Conservation (phyloP, 805 yeast species). For the Wickerhamiella vanderwaltii region DNA sequence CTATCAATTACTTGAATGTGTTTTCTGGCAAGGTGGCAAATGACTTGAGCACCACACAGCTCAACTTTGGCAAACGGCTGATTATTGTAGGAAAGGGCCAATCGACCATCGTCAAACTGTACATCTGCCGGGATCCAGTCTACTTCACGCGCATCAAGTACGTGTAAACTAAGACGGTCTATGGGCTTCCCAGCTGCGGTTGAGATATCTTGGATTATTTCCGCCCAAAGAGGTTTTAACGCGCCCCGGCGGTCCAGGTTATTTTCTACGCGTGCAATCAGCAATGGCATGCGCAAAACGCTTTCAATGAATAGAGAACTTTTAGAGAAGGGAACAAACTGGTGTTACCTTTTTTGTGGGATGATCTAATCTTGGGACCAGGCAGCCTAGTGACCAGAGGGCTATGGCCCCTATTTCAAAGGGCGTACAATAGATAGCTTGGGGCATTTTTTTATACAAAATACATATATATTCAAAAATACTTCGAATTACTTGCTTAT, state of each 20-base stretch:
- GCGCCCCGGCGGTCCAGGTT: slow-evolving; percentile 10
- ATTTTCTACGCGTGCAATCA: slow-evolving; percentile 8
- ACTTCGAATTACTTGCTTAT: too few relatives aligned
- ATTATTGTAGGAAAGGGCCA: slow-evolving; percentile 9
- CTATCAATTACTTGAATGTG: slow-evolving; percentile 14
- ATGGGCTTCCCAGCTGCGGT: slow-evolving; percentile 7
- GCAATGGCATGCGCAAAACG: slow-evolving; percentile 7
- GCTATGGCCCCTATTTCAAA: too few relatives aligned
- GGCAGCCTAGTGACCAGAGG: too few relatives aligned
- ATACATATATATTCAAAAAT: too few relatives aligned
- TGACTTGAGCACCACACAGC: slow-evolving; percentile 15
- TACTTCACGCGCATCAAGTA: slow-evolving; percentile 15
- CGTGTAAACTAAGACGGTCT: slow-evolving; percentile 10
- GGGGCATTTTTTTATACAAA: too few relatives aligned
- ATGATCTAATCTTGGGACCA: too few relatives aligned
- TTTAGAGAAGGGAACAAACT: too few relatives aligned
- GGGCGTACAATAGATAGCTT: too few relatives aligned
- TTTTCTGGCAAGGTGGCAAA: slow-evolving; percentile 18
- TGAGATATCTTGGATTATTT: not conserved
- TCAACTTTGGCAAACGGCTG: slow-evolving; percentile 13
- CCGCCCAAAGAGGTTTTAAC: slow-evolving; percentile 7
- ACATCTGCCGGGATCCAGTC: slow-evolving; percentile 16
- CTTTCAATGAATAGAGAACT: too few relatives aligned
- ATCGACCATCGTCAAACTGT: slow-evolving; percentile 9
- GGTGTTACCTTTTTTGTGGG: too few relatives aligned